Percentiles rank a stretch among this genome's conserved stretches.
Evolutionary conservation across 2,329 filamentous ascomycete genomes (phyloP).

Genomic region (Fusarium continuum): DNA sequence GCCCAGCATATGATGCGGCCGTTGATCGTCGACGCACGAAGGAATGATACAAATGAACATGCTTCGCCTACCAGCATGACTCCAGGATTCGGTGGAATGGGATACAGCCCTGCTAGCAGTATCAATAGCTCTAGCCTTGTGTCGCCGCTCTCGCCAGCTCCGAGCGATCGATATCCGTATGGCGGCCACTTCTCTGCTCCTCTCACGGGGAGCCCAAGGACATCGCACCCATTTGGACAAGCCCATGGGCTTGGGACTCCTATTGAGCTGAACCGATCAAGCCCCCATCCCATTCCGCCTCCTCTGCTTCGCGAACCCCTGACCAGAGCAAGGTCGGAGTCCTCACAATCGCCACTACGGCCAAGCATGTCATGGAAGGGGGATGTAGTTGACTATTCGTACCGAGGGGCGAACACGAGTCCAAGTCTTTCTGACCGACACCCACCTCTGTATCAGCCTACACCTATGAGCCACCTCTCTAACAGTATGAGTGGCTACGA

Average conservation of each 20-base stretch:
- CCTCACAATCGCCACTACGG: slow-evolving; percentile 65
- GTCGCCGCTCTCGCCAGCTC: slow-evolving; percentile 65
- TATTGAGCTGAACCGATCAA: slow-evolving; percentile 57
- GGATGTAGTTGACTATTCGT: slow-evolving; percentile 66
- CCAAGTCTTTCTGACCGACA: slow-evolving; percentile 59
- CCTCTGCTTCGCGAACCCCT: slow-evolving; percentile 67
- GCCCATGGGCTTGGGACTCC: slow-evolving; percentile 57
- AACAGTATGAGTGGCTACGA: slow-evolving; percentile 9
- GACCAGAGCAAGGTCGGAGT: slow-evolving; percentile 65
- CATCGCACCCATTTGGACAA: slow-evolving; percentile 62
- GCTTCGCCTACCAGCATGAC: slow-evolving; percentile 73
- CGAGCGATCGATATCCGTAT: slow-evolving; percentile 65
- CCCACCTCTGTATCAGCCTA: slow-evolving; percentile 60
- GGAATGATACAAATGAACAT: slow-evolving; percentile 70
- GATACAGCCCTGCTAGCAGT: slow-evolving; percentile 64
- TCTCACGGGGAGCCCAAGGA: slow-evolving; percentile 58
- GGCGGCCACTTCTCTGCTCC: slow-evolving; percentile 58
- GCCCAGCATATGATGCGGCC: slow-evolving; percentile 71
- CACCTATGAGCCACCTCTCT: slow-evolving; percentile 52
- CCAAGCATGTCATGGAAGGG: slow-evolving; percentile 72
- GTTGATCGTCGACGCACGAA: slow-evolving; percentile 73
- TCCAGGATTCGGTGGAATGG: slow-evolving; percentile 72
- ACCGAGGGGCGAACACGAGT: slow-evolving; percentile 57
- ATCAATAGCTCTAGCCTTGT: slow-evolving; percentile 64
- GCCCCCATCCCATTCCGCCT: slow-evolving; percentile 64